Evolutionary conservation across 148 eudicot species (phyloP).

Genomic region (Cornus suecica): DNA sequence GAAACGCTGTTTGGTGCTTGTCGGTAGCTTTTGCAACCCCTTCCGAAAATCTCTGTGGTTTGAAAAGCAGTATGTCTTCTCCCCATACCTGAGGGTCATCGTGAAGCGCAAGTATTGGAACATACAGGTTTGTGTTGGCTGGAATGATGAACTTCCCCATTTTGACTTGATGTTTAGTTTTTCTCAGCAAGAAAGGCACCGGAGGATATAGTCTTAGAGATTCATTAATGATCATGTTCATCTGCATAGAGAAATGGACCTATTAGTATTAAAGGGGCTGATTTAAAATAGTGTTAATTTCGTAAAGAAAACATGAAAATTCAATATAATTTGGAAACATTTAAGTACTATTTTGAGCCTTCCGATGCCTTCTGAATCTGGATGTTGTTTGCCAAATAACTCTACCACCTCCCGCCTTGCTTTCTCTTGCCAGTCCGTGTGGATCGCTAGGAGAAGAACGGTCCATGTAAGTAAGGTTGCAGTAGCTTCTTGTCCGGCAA

Average conservation of each 20-base stretch:
- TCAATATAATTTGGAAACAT: not conserved
- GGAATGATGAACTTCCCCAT: slow-evolving; percentile 15
- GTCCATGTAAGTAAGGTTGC: slow-evolving; percentile 13
- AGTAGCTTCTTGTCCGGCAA: slow-evolving; percentile 16
- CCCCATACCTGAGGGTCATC: slow-evolving; percentile 17
- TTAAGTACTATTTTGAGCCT: slow-evolving; percentile 17
- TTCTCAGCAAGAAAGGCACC: not conserved
- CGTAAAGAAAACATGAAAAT: not conserved
- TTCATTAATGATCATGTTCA: slow-evolving; percentile 21
- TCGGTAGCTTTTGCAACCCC: slow-evolving; percentile 15
- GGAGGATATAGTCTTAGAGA: slow-evolving; percentile 20
- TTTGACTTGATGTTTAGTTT: not conserved
- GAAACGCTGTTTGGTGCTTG: not conserved
- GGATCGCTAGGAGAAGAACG: slow-evolving; percentile 15
- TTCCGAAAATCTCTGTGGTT: slow-evolving; percentile 13
- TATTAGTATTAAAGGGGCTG: not conserved
- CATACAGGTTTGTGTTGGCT: not conserved
- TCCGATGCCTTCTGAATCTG: slow-evolving; percentile 11
- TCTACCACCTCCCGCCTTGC: slow-evolving; percentile 13
- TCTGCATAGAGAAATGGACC: not conserved
- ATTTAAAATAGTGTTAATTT: not conserved
- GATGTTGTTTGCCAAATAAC: slow-evolving; percentile 14
- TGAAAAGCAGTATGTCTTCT: slow-evolving; percentile 13
- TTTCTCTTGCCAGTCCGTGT: slow-evolving; percentile 27
- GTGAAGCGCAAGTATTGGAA: not conserved